Evolutionary conservation across 192 early-diverging fungal genomes (phyloP).

Genomic region (Piromyces finnis): DNA sequence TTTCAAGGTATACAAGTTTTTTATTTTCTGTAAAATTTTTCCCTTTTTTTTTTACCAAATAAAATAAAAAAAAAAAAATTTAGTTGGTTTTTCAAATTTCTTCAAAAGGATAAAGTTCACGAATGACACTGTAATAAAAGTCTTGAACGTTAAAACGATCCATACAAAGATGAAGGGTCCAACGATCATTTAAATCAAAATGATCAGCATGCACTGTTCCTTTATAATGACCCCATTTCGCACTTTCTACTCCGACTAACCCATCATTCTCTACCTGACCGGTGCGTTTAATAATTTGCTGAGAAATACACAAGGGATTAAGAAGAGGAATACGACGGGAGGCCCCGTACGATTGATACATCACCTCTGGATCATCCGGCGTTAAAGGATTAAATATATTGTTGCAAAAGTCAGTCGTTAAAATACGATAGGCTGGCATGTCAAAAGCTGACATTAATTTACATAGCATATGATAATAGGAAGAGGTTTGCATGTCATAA

Average conservation of each 20-base stretch:
- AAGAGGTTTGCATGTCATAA: slow-evolving; percentile 2
- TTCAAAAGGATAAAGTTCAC: neutral
- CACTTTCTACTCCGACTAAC: slow-evolving; percentile 61
- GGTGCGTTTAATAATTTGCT: slow-evolving; percentile 50
- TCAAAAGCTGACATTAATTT: slow-evolving; percentile 42
- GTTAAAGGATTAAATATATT: slow-evolving; percentile 77
- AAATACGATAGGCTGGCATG: slow-evolving; percentile 75
- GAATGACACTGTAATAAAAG: neutral
- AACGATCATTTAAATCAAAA: slow-evolving; percentile 52
- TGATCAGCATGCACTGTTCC: slow-evolving; percentile 65
- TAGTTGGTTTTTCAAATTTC: neutral
- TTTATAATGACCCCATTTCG: slow-evolving; percentile 76
- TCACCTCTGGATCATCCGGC: slow-evolving; percentile 50
- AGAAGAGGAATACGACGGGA: slow-evolving; percentile 44
- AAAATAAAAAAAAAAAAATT: too few species aligned
- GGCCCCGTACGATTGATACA: slow-evolving; percentile 71
- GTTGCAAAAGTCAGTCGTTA: slow-evolving; percentile 72
- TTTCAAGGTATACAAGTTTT: too few species aligned
- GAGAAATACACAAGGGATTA: slow-evolving; percentile 58
- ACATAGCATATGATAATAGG: slow-evolving; percentile 14
- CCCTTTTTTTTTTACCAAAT: neutral
- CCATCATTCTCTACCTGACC: slow-evolving; percentile 84
- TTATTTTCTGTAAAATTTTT: too few species aligned
- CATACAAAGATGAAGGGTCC: neutral
- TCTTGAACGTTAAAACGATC: neutral